Conservation (phyloP, 2,329 filamentous ascomycete genomes). For the Sordariomycetes sp. region DNA sequence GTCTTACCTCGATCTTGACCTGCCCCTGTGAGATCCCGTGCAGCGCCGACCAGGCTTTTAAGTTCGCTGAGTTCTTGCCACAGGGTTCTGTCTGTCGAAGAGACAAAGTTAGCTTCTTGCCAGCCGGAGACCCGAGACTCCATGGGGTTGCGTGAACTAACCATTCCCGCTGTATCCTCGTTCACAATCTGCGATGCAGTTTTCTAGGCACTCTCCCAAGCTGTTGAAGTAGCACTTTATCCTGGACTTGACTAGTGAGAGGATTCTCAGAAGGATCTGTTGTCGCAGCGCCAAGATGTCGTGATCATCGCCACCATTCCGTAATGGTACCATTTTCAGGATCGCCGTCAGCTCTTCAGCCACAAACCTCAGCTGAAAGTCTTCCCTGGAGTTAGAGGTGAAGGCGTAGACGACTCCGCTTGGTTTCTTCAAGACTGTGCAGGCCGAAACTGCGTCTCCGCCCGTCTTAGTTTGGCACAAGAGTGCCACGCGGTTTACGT, state of each 20-base stretch:
- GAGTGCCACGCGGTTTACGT: slow-evolving; percentile 18
- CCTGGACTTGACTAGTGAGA: neutral
- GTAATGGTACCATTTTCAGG: slow-evolving; percentile 4
- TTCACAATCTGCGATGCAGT: neutral
- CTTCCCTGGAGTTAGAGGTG: slow-evolving; percentile 15
- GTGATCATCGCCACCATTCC: neutral
- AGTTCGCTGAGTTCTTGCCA: neutral
- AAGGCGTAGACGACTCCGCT: slow-evolving; percentile 17
- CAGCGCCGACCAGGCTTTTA: neutral
- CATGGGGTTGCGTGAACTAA: neutral
- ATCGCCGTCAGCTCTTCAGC: slow-evolving; percentile 8
- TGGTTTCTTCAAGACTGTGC: slow-evolving; percentile 15
- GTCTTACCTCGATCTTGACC: neutral
- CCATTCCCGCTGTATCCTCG: neutral
- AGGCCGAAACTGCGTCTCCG: slow-evolving; percentile 12
- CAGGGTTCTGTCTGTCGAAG: neutral
- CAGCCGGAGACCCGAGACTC: neutral
- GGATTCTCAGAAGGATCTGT: neutral
- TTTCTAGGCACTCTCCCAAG: neutral
- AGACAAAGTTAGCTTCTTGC: neutral
- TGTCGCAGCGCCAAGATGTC: neutral
- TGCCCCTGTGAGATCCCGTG: neutral
- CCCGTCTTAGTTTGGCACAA: slow-evolving; percentile 15
- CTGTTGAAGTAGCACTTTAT: neutral
- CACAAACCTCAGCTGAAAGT: neutral